Evolutionary conservation across 1,284 basidiomycete genomes (phyloP).

Genomic region (Cutaneotrichosporon daszewskae): DNA sequence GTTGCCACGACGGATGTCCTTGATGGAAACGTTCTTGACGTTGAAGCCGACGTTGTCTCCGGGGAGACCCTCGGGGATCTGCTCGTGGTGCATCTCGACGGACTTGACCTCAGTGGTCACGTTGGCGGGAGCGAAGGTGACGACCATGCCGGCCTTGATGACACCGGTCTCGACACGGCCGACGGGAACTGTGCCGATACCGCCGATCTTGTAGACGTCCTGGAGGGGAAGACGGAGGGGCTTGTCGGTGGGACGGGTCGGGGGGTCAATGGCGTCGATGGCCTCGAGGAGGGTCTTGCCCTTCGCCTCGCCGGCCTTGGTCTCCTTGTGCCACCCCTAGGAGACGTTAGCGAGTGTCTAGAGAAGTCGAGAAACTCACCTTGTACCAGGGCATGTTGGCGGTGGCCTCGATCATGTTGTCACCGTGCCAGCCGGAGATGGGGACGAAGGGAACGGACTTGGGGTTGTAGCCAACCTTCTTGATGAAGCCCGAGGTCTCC

Average conservation of each 20-base stretch:
- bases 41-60: slow-evolving; percentile 86
- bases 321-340: slow-evolving; percentile 97
- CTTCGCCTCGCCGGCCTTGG: slow-evolving; percentile 84
- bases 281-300: slow-evolving; percentile 99
- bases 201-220: slow-evolving; percentile 99
- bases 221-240: slow-evolving; percentile 99
- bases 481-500: slow-evolving; percentile 98
- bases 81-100: slow-evolving; percentile 99
- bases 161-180: slow-evolving; percentile 99
- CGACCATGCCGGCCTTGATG: slow-evolving; percentile 99
- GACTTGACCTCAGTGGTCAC: slow-evolving; percentile 80
- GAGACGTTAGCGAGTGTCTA: too few relatives aligned
- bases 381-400: slow-evolving; percentile 99
- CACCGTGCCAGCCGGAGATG: slow-evolving; percentile 99
- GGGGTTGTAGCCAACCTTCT: slow-evolving; percentile 99
- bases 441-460: slow-evolving; percentile 97
- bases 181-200: slow-evolving; percentile 99
- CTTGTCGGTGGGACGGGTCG: slow-evolving; percentile 94
- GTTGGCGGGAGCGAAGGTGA: slow-evolving; percentile 92
- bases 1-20: slow-evolving; percentile 99
- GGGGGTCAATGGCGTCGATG: slow-evolving; percentile 99
- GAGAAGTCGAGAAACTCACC: too few relatives aligned
- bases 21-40: slow-evolving; percentile 97
- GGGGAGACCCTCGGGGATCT: slow-evolving; percentile 87
- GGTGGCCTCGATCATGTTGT: slow-evolving; percentile 99